A percentile compares a stretch with the other conserved stretches of the same genome.
These are phyloP conservation scores for Leishmania braziliensis DNA, from an alignment of 208 protist species.

Conservation along the genomic window DNA sequence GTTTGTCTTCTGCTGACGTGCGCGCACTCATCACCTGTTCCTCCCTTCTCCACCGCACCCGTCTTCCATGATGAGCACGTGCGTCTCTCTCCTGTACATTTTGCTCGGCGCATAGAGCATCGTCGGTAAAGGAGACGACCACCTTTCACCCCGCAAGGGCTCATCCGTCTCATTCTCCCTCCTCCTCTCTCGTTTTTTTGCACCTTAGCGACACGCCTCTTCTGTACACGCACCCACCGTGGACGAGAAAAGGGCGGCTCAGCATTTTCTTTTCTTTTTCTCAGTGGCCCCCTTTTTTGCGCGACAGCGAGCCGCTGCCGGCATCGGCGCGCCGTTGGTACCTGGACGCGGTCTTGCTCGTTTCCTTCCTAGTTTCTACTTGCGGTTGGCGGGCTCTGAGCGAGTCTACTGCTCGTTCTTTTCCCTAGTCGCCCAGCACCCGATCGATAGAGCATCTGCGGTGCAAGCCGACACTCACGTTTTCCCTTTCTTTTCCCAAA, in stretches of 20 bases:
- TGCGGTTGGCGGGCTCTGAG: neutral
- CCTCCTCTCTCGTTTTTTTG: neutral
- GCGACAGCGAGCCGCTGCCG: neutral
- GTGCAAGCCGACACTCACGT: neutral
- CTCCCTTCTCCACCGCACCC: neutral
- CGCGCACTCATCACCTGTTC: neutral
- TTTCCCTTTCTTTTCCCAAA: neutral
- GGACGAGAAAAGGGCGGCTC: neutral
- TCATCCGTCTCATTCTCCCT: neutral
- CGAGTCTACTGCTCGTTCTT: neutral
- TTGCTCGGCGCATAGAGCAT: neutral
- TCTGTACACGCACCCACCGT: neutral
- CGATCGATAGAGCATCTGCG: neutral
- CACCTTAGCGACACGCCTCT: too few relatives aligned
- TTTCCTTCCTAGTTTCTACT: too few relatives aligned
- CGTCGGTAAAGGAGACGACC: neutral
- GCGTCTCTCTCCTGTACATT: neutral
- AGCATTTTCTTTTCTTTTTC: neutral
- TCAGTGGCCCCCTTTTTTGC: neutral
- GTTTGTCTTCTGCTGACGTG: neutral
- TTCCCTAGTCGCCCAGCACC: neutral
- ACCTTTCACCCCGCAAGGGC: neutral
- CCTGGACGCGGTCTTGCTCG: neutral
- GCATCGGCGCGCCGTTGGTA: neutral
- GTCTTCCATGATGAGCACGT: neutral